Evolutionary conservation across 305 asterid genomes (phyloP), one percentile per base, ranked within the genome.

Genomic region (Solanum aculeatissimum): DNA sequence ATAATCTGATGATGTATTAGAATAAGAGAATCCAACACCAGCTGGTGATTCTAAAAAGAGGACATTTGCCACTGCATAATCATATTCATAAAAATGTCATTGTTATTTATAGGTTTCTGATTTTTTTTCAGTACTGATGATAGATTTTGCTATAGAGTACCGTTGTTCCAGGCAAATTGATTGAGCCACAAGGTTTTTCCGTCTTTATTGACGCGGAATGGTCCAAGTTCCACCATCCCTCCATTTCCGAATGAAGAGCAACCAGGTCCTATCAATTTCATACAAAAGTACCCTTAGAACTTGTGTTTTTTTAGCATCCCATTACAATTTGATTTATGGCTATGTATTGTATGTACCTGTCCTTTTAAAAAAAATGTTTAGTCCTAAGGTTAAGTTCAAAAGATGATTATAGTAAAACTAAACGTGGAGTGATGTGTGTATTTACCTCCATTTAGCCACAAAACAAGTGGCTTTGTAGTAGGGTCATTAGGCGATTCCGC

Each of bases 31-130:
- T n/a, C 96, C 97, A 45, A 94, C 96, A 0, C 96, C 96, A 0
- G 94, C 95, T 0, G 97, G 97, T 1, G 98, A 93, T 32, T 93
- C 98, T 89, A 94, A n/a, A 83, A 86, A 94, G 21, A 94, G 60
- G 27, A 92, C 35, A 54, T 93, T 93, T 45, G 98, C 98, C 86
- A 81, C 97, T 94, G 85, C 84, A 89, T 77, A 1, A 25, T 35
- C 5, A 35, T 35, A 10, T 2, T 27, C 1, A 38, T 1, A 21
- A 65, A 1, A 32, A 79, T 32, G 12, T 27, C 18, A 16, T 40
- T 79, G 9, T 6, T 62, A 58, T 81, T 80, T 27, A 57, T 0
- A 1, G 45, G 65, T 43, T 70, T 4, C 3, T 71, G 53, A 13
- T 7, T 15, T 0, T 15, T 29, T 29, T 3, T 32, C 13, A 32